phyloP scores from a whole-genome alignment of 345 rosid species.

The Aurinia saxatilis region DNA sequence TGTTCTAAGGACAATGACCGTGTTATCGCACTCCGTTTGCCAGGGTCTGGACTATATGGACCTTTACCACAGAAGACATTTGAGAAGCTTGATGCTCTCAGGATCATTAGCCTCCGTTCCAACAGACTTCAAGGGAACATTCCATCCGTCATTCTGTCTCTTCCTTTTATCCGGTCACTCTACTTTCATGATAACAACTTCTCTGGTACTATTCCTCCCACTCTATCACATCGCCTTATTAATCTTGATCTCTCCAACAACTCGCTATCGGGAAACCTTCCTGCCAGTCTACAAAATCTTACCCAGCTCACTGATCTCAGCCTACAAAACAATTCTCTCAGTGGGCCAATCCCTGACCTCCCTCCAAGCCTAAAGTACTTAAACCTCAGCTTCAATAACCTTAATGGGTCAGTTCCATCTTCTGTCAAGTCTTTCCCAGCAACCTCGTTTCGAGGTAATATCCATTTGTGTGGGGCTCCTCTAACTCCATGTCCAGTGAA shows the following conservation, averaged over 20 bases:
- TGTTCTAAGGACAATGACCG: constrained; percentile 46
- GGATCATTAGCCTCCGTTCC: constrained; percentile 67
- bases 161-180: constrained; percentile 58
- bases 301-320: constrained; percentile 48
- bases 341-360: constrained; percentile 55
- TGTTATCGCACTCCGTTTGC: constrained; percentile 69
- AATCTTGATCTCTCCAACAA: constrained; percentile 77
- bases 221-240: constrained; percentile 41
- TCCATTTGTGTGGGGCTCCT: constrained; percentile 61
- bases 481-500: constrained; percentile 41
- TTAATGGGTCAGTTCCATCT: constrained; percentile 72
- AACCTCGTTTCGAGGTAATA: constrained; percentile 70
- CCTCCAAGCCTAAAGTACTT: constrained; percentile 48
- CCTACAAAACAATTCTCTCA: constrained; percentile 66
- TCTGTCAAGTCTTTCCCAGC: constrained; percentile 52
- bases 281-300: constrained; percentile 41
- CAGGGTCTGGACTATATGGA: constrained; percentile 74
- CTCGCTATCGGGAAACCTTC: constrained; percentile 59
- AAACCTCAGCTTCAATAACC: constrained; percentile 70
- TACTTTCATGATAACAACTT: constrained; percentile 78
- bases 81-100: constrained; percentile 65
- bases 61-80: constrained; percentile 72
- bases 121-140: constrained; percentile 59
- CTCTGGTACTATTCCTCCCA: constrained; percentile 61
- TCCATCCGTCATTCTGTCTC: constrained; percentile 64